These are phyloP conservation scores for Calonectria hongkongensis DNA, from an alignment of 2,329 filamentous ascomycete genomes.

Conservation along the genomic window DNA sequence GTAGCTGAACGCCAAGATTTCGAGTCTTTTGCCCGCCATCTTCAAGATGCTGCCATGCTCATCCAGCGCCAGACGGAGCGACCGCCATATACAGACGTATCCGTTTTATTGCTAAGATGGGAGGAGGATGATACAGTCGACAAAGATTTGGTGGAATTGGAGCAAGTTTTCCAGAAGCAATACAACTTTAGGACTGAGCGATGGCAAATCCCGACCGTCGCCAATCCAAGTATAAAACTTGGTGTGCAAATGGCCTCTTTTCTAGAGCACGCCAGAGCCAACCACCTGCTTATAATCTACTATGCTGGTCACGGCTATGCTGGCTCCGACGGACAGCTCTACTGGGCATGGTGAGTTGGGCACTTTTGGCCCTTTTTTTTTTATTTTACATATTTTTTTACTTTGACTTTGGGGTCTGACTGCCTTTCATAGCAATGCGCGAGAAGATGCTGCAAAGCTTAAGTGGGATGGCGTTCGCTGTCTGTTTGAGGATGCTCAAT, in stretches of 20 bases:
- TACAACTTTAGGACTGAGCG: conserved; percentile 77
- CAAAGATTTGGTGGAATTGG: conserved; percentile 72
- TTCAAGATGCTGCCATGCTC: conserved; percentile 81
- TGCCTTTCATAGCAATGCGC: conserved; percentile 68
- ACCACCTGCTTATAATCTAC: conserved; percentile 79
- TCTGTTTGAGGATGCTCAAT: conserved; percentile 77
- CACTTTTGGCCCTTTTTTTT: conserved; percentile 44
- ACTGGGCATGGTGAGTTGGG: conserved; percentile 78
- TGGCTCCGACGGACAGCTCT: conserved; percentile 76
- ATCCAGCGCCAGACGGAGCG: conserved; percentile 78
- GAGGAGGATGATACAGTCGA: conserved; percentile 75
- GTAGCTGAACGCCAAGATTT: conserved; percentile 75
- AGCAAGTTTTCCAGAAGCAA: conserved; percentile 74
- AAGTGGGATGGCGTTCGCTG: conserved; percentile 79
- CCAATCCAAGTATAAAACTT: conserved; percentile 77
- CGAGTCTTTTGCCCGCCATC: conserved; percentile 79
- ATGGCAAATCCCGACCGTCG: conserved; percentile 76
- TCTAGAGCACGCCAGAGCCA: conserved; percentile 73
- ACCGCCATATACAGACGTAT: conserved; percentile 74
- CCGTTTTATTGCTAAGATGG: conserved; percentile 77
- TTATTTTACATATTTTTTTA: conserved; percentile 10
- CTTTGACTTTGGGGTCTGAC: conserved; percentile 58
- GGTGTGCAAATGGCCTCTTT: conserved; percentile 77
- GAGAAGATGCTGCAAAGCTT: conserved; percentile 75
- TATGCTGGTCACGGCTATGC: conserved; percentile 78